These are phyloP conservation scores for Fomitopsis betulina DNA, from an alignment of 1,284 basidiomycete species.

Conservation along the genomic window DNA sequence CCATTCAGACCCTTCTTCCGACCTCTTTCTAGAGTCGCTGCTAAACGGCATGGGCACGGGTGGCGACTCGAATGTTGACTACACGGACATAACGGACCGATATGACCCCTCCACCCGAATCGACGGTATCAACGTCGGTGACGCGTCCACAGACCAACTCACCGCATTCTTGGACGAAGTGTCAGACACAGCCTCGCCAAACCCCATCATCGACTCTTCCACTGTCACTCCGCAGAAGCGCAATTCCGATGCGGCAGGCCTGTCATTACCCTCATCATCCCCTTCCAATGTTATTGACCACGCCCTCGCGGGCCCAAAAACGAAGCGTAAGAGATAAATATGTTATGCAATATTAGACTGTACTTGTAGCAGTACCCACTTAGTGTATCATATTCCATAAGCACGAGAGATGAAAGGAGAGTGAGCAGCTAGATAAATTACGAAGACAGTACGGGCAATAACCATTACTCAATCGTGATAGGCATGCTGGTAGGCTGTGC, in stretches of 20 bases:
- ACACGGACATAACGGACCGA: slow-evolving; percentile 31
- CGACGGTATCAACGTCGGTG: slow-evolving; percentile 24
- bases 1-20: slow-evolving; percentile 19
- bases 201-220: slow-evolving; percentile 7
- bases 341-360: slow-evolving; percentile 1
- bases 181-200: slow-evolving; percentile 13
- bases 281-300: slow-evolving; percentile 5
- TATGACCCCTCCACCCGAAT: slow-evolving; percentile 27
- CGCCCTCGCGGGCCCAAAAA: slow-evolving; percentile 13
- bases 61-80: slow-evolving; percentile 15
- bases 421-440: background rate
- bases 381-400: slow-evolving; percentile 21
- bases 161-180: slow-evolving; percentile 41
- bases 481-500: slow-evolving; percentile 20
- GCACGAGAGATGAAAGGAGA: background rate
- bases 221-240: slow-evolving; percentile 33
- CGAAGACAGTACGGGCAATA: background rate
- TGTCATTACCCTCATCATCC: slow-evolving; percentile 13
- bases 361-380: slow-evolving; percentile 9
- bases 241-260: slow-evolving; percentile 39
- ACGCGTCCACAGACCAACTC: slow-evolving; percentile 34
- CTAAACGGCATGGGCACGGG: slow-evolving; percentile 30
- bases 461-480: background rate
- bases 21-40: slow-evolving; percentile 49
- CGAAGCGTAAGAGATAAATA: slow-evolving; percentile 24